Base-by-base conservation (phyloP, 805 yeast species). In the Phaffomyces thermotolerans region DNA sequence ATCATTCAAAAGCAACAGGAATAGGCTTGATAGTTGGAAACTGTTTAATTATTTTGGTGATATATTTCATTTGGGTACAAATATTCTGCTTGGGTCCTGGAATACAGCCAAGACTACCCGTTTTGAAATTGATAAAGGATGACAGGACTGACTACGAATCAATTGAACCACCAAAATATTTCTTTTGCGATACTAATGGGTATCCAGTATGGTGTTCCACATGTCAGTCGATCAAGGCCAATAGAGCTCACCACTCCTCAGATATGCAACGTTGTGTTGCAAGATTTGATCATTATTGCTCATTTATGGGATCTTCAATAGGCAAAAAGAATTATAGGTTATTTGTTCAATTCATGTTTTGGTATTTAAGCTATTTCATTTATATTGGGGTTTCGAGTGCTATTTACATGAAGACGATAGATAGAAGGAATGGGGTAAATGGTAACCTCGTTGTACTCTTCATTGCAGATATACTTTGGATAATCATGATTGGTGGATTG, bases 281-380 rank as follows among this genome's bases (percentile, higher is more conserved):
- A 0, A 69, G 73, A 45, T 83, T 85, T 69, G 98, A 90, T 62
- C 98, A 90, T 59, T 82, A 72, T 54, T 90, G 98, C 58, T 56
- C 78, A 1, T 88, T 87, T 82, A 62, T 91, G 0, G 95, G 95
- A 1, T 59, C 72, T 0, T 75, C 78, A 5, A 76, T 90, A 36
- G 96, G 95, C 0, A 73, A 75, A 46, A 59, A 65, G 33, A 90
- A 91, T 61, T 78, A 78, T 57, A 57, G 72, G 40, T 63, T 68
- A 25, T 89, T 89, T 53, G 41, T 80, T 4, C 78, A 75, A 48
- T 81, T 73, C 52, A 54, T 73, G 29, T 35, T 68, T 6, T 65
- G 67, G 52, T 60, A 69, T 27, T 59, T 63, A 24, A 20, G 59
- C 3, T 57, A 65, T 36, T 67, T 77, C 35, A 40, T 76, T 1